Evolutionary conservation across 176 grass and related monocot species (phyloP).

Genomic region (Puya raimondii): DNA sequence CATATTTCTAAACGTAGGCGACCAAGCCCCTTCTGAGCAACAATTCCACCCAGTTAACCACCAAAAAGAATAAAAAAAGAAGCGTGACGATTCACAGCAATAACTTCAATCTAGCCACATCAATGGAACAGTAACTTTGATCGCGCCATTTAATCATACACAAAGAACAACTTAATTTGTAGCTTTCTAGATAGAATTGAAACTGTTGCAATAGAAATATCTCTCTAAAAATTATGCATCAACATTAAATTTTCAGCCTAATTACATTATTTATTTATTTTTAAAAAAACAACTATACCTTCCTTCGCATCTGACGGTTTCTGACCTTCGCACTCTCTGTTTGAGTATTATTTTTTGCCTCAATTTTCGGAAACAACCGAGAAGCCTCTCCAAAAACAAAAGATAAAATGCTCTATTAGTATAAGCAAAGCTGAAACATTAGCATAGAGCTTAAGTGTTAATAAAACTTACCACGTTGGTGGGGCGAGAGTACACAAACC

Average conservation of each 20-base stretch:
- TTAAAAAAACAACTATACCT: slow-evolving; percentile 29
- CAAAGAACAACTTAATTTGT: too few species aligned
- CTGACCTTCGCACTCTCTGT: slow-evolving; percentile 81
- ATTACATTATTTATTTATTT: too few species aligned
- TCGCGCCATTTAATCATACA: too few species aligned
- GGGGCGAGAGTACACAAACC: slow-evolving; percentile 1
- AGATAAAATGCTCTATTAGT: background rate
- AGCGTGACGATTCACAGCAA: too few species aligned
- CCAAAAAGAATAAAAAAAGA: too few species aligned
- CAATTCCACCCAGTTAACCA: too few species aligned
- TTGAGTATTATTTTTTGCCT: slow-evolving; percentile 41
- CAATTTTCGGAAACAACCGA: slow-evolving; percentile 32
- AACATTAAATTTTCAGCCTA: background rate
- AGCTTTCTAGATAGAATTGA: background rate
- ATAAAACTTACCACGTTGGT: background rate
- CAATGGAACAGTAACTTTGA: too few species aligned
- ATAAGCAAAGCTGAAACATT: background rate
- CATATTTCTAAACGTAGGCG: too few species aligned
- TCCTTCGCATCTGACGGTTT: slow-evolving; percentile 56
- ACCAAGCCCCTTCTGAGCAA: too few species aligned
- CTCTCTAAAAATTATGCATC: too few species aligned
- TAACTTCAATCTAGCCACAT: too few species aligned
- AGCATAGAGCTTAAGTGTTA: background rate
- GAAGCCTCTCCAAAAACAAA: background rate
- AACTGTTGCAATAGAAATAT: too few species aligned